Conservation (phyloP, 495 filamentous ascomycete species). For the Terfezia boudieri region DNA sequence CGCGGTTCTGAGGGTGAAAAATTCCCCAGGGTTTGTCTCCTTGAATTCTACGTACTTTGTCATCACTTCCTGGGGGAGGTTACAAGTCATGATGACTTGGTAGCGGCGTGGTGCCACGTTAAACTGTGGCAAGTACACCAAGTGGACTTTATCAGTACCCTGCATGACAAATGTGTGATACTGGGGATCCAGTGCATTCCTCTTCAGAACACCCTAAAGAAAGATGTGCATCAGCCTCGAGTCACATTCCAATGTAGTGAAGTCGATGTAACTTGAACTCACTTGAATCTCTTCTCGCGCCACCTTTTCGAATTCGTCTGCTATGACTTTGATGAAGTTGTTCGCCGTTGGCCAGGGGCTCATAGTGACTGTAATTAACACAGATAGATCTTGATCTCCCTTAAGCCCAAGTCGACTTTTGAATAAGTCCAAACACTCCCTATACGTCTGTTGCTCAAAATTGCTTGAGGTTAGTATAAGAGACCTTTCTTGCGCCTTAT, state of each 20-base stretch:
- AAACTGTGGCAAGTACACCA: conserved; percentile 21
- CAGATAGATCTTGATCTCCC: conserved; percentile 20
- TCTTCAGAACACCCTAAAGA: background rate
- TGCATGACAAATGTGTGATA: conserved; percentile 21
- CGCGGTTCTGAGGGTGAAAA: too few relatives aligned
- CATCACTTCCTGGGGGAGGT: too few relatives aligned
- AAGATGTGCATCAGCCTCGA: too few relatives aligned
- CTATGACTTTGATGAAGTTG: conserved; percentile 19
- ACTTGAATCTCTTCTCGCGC: conserved; percentile 12
- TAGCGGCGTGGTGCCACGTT: conserved; percentile 18
- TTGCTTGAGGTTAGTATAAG: conserved; percentile 26
- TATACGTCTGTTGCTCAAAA: conserved; percentile 23
- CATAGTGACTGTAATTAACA: conserved; percentile 25
- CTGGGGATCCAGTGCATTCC: conserved; percentile 13
- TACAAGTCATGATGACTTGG: conserved; percentile 5
- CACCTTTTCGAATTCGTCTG: conserved; percentile 14
- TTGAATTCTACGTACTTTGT: too few relatives aligned
- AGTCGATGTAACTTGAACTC: too few relatives aligned
- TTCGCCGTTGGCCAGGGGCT: conserved; percentile 21
- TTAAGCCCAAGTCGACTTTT: conserved; percentile 21
- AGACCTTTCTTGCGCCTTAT: conserved; percentile 21
- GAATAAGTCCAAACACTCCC: conserved; percentile 22
- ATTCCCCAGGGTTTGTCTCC: too few relatives aligned
- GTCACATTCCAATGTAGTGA: too few relatives aligned
- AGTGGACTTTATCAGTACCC: conserved; percentile 19